Base-by-base conservation (phyloP, 768 basidiomycete species). In the Boletus vermiculosoides region DNA sequence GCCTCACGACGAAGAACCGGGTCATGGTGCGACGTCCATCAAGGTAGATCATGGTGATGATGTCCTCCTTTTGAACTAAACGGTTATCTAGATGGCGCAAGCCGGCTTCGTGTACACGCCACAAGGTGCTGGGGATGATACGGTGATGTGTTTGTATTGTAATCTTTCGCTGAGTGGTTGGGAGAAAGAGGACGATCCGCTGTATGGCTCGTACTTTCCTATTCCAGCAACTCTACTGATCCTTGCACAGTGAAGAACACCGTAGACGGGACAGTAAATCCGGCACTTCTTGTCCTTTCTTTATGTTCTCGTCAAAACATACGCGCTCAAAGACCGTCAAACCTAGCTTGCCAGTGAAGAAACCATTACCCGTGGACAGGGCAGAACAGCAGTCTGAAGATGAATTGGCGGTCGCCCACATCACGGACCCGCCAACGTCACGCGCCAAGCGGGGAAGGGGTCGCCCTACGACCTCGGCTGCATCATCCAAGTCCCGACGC, bases 61-160 rank as follows among this genome's bases (percentile, higher is more conserved):
- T 33, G 9, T 6, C 8, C 1, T 28, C 41, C 34, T 28, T 57
- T 23, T 42, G n/a, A 61, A 15, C 50, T 55, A 25, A 47, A 45
- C 25, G 28, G 25, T 55, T 46, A 2, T 47, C 16, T 16, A 65
- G 94, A 87, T 98, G 83, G 90, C 94, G 0, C 83, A 83, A 62
- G 93, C 94, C 3, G 95, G 95, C 9, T 97, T 96, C 66, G 81
- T 92, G 0, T 92, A 81, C 68, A 86, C 85, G 0, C 90, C 93
- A 2, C 82, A 85, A 54, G 72, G 77, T 13, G 64, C 76, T 2
- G 86, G 80, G 4, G 88, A 92, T 62, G 95, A 98, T 70, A 83
- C 86, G 1, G 92, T 85, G 0, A 86, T 86, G 0, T 98, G 95
- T 71, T 76, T 94, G 5, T 94, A 94, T 66, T 98, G 95, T 68